Evolutionary conservation across 2,329 filamentous ascomycete species (phyloP).

Genomic region (Beauveria sp.): DNA sequence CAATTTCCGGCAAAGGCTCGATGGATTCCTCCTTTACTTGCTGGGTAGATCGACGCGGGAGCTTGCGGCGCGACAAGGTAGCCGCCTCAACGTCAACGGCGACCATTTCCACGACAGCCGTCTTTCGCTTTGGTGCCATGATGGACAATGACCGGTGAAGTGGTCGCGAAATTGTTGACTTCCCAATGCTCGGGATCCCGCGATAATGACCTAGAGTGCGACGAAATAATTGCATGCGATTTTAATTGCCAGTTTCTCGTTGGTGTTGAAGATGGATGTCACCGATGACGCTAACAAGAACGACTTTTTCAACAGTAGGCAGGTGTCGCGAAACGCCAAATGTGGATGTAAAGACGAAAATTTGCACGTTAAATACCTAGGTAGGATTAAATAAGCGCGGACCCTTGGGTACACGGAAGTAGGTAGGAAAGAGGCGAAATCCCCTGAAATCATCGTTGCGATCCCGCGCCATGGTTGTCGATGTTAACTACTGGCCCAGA

Average conservation of each 20-base stretch:
- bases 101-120: not conserved
- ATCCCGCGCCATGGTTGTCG: not conserved
- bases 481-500: not conserved
- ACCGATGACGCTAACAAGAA: not conserved
- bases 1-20: not conserved
- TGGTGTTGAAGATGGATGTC: not conserved
- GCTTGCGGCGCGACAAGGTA: not conserved
- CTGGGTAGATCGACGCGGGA: not conserved
- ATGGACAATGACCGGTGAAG: not conserved
- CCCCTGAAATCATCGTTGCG: not conserved
- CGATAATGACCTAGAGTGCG: not conserved
- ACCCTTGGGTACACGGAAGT: not conserved
- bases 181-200: not conserved
- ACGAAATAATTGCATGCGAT: not conserved
- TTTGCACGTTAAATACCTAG: too few species aligned
- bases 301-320: not conserved
- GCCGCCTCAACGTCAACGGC: not conserved
- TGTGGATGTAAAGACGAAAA: not conserved
- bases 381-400: too few species aligned
- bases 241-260: not conserved
- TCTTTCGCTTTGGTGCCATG: conserved; percentile 4
- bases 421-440: not conserved
- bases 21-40: not conserved
- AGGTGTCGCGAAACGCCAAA: not conserved
- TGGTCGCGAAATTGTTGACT: not conserved